phyloP scores from a whole-genome alignment of 352 stramenopile genomes.

The Elongisporangium senticosum region DNA sequence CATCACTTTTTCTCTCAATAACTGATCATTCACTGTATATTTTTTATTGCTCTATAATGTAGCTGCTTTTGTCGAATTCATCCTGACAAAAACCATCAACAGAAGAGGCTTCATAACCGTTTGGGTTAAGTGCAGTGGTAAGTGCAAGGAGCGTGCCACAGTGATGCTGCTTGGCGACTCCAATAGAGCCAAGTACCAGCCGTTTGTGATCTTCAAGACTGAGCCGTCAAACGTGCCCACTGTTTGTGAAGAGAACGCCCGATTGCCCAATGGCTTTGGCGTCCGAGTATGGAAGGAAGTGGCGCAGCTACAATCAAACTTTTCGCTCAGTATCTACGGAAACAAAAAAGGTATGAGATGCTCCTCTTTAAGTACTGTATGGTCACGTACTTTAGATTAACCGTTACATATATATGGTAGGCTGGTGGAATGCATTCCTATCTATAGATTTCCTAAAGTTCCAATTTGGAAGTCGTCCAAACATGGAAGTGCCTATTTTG shows the following conservation, averaged over 20 bases:
- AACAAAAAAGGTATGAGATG: slow-evolving; percentile 3
- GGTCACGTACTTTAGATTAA: too few species aligned
- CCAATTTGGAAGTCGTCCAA: too few species aligned
- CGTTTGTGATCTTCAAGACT: slow-evolving; percentile 24
- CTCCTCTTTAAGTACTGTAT: too few species aligned
- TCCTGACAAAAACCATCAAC: slow-evolving; percentile 15
- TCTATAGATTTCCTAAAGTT: too few species aligned
- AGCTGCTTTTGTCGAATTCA: slow-evolving; percentile 20
- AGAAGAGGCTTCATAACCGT: slow-evolving; percentile 10
- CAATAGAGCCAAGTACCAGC: slow-evolving; percentile 17
- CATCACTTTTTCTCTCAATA: too few species aligned
- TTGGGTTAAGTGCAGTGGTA: slow-evolving; percentile 20
- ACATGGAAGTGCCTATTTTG: too few species aligned
- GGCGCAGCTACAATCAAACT: too few species aligned
- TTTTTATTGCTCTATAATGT: too few species aligned
- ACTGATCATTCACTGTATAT: too few species aligned
- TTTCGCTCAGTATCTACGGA: slow-evolving; percentile 9
- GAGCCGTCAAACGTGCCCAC: slow-evolving; percentile 1
- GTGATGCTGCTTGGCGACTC: slow-evolving; percentile 20
- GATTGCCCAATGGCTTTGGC: slow-evolving; percentile 10
- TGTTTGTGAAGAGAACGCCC: slow-evolving; percentile 10
- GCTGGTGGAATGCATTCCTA: too few species aligned
- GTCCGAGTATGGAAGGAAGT: too few species aligned
- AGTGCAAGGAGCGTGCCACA: slow-evolving; percentile 23
- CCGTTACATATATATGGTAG: too few species aligned